Base-by-base conservation (phyloP, 2,329 filamentous ascomycete species). In the Blastomyces percursus region DNA sequence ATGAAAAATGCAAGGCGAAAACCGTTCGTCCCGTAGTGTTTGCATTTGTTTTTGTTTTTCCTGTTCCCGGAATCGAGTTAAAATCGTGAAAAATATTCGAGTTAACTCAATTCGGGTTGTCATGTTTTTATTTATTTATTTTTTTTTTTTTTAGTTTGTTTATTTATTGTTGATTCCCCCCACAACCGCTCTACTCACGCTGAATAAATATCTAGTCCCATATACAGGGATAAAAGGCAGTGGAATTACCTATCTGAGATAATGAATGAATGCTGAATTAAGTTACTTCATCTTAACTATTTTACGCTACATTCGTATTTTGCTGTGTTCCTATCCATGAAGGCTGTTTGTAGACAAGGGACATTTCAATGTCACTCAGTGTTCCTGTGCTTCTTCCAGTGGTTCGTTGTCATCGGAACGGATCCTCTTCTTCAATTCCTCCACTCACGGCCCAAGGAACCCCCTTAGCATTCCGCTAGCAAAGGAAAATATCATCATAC, bases 31-130 rank as follows among this genome's bases (percentile, higher is more conserved):
- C n/a, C n/a, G 16, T 42, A 16, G 21, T 59, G 56, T 46, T 59
- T 30, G 38, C 12, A 3, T 35, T 59, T 44, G 38, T 59, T 59
- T 59, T 59, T 59, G 56, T 59, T 59, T 59, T 59, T 46, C 38
- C 42, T 46, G 46, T 46, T 40, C 40, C 40, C 16, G 27, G 56
- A 48, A 59, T 50, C 11, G 21, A 24, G 21, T 50, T 24, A 24
- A 50, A 50, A 46, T 8, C 32, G 3, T 35, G n/a, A 44, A 44
- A 44, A 44, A n/a, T 8, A 19, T 19, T 44, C 2, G 3, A 21
- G 19, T n/a, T 46, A n/a, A n/a, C 16, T n/a, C 2, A 42, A n/a
- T 46, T n/a, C 16, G 16, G 19, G 19, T n/a, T 44, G 16, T 44
- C 16, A 5, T 44, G 42, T 44, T n/a, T 44, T n/a, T 44, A 1